Conservation (phyloP, 2,329 filamentous ascomycete genomes). For the Arthrobotrys megalospora region DNA sequence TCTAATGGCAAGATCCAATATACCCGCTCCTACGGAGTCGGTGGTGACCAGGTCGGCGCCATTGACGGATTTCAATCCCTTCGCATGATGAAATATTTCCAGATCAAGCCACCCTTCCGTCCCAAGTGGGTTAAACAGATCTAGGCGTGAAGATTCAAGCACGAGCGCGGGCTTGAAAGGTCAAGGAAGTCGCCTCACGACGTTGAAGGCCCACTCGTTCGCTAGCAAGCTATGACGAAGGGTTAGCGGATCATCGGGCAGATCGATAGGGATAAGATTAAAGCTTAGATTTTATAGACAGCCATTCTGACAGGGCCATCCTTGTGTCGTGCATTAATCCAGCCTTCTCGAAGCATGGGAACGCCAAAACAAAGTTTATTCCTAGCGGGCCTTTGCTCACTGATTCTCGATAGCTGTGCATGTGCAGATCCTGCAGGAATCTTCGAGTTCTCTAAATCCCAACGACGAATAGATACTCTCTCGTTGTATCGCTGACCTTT, state of each 20-base stretch:
- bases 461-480: not conserved
- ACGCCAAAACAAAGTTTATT: not conserved
- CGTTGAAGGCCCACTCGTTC: conserved; percentile 41
- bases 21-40: conserved; percentile 20
- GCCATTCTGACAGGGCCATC: conserved; percentile 28
- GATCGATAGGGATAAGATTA: conserved; percentile 58
- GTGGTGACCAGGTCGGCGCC: conserved; percentile 10
- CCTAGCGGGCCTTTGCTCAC: conserved; percentile 9
- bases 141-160: not conserved
- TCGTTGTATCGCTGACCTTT: not conserved
- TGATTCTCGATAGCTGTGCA: conserved; percentile 11
- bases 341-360: conserved; percentile 56
- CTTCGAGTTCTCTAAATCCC: conserved; percentile 1
- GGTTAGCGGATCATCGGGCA: conserved; percentile 61
- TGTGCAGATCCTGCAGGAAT: conserved; percentile 8
- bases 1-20: conserved; percentile 41
- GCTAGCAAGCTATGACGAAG: conserved; percentile 53
- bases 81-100: not conserved
- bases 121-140: conserved; percentile 18
- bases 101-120: conserved; percentile 14
- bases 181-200: conserved; percentile 33
- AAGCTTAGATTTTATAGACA: conserved; percentile 54
- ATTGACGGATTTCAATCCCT: conserved; percentile 41
- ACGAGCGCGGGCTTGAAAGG: conserved; percentile 20
- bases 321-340: conserved; percentile 35